phyloP scores from a whole-genome alignment of 2,329 filamentous ascomycete genomes.

The Colletotrichum abscissum region DNA sequence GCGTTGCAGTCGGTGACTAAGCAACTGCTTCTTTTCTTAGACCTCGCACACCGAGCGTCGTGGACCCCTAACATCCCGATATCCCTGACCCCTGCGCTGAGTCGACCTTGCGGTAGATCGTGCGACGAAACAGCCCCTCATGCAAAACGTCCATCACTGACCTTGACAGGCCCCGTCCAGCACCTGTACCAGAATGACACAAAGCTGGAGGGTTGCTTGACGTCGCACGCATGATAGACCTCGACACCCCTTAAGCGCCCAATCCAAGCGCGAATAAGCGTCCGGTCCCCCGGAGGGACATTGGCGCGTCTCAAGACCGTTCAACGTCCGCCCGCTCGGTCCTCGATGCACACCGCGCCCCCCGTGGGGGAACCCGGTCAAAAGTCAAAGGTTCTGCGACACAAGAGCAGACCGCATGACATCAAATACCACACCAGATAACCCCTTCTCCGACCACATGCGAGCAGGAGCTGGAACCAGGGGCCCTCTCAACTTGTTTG shows the following conservation, averaged over 20 bases:
- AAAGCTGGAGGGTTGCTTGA: neutral
- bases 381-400: constrained; percentile 20
- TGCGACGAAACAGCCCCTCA: constrained; percentile 13
- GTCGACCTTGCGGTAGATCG: neutral
- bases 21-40: constrained; percentile 25
- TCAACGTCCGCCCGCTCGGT: constrained; percentile 24
- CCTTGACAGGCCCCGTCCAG: neutral
- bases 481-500: constrained; percentile 25
- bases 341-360: constrained; percentile 23
- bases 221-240: constrained; percentile 11
- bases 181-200: neutral
- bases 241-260: constrained; percentile 12
- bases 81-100: constrained; percentile 5
- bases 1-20: constrained; percentile 4
- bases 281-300: constrained; percentile 8
- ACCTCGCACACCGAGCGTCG: constrained; percentile 23
- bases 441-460: neutral
- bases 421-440: constrained; percentile 9
- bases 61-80: constrained; percentile 14
- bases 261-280: constrained; percentile 21
- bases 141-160: neutral
- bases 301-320: constrained; percentile 27
- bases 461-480: constrained; percentile 1
- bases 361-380: constrained; percentile 33
- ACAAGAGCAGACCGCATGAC: constrained; percentile 10